Evolutionary conservation across 2,329 filamentous ascomycete species (phyloP).

Genomic region (Drechslerella stenobrocha): DNA sequence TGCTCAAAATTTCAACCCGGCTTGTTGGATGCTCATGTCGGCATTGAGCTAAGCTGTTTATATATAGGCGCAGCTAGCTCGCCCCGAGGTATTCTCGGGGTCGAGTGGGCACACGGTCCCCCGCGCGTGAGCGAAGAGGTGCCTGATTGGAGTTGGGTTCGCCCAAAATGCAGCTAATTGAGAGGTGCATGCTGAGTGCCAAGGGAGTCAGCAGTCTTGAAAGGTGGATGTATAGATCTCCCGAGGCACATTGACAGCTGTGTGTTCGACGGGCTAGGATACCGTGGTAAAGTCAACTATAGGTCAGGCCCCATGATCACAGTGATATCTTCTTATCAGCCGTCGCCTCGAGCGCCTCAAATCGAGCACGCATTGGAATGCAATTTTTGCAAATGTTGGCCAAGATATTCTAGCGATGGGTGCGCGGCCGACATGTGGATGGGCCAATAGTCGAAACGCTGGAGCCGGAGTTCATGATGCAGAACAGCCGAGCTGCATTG

Average conservation of each 20-base stretch:
- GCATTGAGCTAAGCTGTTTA: not conserved
- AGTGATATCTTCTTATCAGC: not conserved
- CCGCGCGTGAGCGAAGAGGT: not conserved
- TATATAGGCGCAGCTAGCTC: not conserved
- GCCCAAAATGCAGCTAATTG: slow-evolving; percentile 1
- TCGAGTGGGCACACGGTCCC: slow-evolving; percentile 3
- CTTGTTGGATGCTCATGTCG: slow-evolving; percentile 7
- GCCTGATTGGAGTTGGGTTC: not conserved
- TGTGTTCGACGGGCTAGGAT: not conserved
- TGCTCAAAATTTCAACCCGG: slow-evolving; percentile 18
- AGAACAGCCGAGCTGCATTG: not conserved
- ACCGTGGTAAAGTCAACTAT: not conserved
- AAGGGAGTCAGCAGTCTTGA: not conserved
- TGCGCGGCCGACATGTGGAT: not conserved
- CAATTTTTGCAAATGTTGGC: not conserved
- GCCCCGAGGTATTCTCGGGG: too few species aligned
- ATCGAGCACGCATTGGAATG: not conserved
- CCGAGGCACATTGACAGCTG: too few species aligned
- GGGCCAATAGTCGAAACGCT: not conserved
- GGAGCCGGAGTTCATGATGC: not conserved
- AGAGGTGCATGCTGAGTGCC: not conserved
- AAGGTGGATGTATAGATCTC: too few species aligned
- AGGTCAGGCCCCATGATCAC: not conserved
- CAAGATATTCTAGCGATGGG: not conserved
- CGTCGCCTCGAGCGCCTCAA: not conserved